phyloP scores from a whole-genome alignment of 306 rosid species.

The Lupinus albus region DNA sequence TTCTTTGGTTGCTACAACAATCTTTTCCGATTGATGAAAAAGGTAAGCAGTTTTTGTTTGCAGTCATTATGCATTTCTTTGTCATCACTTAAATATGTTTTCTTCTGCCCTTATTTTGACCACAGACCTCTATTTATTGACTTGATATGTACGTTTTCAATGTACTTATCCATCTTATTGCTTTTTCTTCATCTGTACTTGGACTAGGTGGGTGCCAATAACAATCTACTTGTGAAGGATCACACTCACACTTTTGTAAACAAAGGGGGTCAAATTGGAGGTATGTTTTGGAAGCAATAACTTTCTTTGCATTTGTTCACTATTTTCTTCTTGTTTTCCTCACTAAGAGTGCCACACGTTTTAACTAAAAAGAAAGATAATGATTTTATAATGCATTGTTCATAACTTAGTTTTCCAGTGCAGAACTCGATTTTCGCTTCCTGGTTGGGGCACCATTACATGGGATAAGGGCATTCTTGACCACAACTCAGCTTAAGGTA shows the following conservation, averaged over 20 bases:
- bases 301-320: conserved; percentile 14
- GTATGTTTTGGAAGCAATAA: conserved; percentile 51
- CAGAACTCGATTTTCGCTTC: conserved; percentile 98
- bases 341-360: conserved; percentile 11
- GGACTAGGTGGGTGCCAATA: conserved; percentile 81
- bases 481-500: conserved; percentile 95
- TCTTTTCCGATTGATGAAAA: conserved; percentile 94
- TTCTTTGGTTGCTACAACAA: conserved; percentile 97
- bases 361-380: conserved; percentile 12
- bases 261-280: conserved; percentile 95
- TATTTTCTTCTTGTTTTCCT: conserved; percentile 20
- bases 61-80: conserved; percentile 21
- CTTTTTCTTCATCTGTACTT: conserved; percentile 34
- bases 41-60: conserved; percentile 56
- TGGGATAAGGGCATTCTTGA: conserved; percentile 86
- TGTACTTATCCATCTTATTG: conserved; percentile 15
- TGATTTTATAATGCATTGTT: conserved; percentile 20
- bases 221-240: conserved; percentile 92
- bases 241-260: conserved; percentile 95
- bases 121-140: conserved; percentile 13
- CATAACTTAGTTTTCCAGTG: conserved; percentile 45
- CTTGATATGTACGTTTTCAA: conserved; percentile 2
- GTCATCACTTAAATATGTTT: conserved; percentile 10
- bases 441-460: conserved; percentile 92
- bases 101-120: conserved; percentile 7